Evolutionary conservation across 345 rosid species (phyloP).

Genomic region (Salix suchowensis): DNA sequence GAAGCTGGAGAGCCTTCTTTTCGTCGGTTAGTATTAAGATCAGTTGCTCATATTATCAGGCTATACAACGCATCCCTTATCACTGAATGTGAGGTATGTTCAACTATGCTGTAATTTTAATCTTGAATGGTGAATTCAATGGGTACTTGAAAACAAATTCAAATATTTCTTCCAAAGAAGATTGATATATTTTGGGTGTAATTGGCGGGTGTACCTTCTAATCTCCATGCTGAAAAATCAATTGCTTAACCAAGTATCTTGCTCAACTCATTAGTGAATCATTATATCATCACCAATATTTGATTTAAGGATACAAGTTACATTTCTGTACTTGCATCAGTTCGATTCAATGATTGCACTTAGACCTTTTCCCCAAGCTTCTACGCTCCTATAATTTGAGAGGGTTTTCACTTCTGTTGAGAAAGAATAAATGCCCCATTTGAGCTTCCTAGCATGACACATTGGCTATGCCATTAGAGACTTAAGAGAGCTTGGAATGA

Average conservation of each 20-base stretch:
- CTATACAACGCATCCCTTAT: conserved; percentile 85
- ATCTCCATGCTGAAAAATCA: not conserved
- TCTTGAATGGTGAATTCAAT: not conserved
- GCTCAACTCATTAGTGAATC: not conserved
- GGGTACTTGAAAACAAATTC: not conserved
- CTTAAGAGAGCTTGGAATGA: too few species aligned
- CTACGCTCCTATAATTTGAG: too few species aligned
- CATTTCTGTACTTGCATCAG: too few species aligned
- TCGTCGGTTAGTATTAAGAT: conserved; percentile 93
- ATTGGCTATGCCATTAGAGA: too few species aligned
- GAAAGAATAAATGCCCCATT: too few species aligned
- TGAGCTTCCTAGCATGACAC: too few species aligned
- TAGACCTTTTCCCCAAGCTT: too few species aligned
- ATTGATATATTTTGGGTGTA: not conserved
- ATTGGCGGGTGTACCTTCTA: not conserved
- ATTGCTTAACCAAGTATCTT: not conserved
- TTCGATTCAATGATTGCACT: too few species aligned
- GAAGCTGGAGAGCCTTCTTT: conserved; percentile 93
- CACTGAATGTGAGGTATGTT: conserved; percentile 87
- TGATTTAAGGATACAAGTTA: not conserved
- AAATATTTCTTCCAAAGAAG: not conserved
- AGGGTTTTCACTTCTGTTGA: too few species aligned
- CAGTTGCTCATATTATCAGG: conserved; percentile 91
- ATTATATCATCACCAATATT: not conserved
- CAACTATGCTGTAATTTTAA: conserved; percentile 7